Conservation (phyloP, 768 basidiomycete genomes). For the Suillus variegatus region DNA sequence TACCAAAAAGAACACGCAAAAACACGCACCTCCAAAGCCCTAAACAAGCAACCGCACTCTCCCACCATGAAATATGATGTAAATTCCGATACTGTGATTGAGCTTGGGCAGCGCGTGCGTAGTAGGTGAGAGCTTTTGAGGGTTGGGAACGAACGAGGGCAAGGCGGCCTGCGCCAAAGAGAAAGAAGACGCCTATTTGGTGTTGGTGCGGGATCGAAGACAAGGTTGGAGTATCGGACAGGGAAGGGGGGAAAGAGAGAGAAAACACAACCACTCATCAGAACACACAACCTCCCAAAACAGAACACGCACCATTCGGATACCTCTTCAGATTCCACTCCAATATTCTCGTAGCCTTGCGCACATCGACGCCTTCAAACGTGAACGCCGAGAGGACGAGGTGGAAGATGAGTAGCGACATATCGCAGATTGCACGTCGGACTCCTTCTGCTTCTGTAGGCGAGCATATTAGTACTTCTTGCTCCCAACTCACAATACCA, state of each 20-base stretch:
- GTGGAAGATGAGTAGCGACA: constrained; percentile 88
- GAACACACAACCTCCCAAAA: neutral
- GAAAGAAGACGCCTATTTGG: constrained; percentile 78
- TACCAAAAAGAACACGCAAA: neutral
- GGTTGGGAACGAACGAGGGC: constrained; percentile 76
- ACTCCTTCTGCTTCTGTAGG: constrained; percentile 68
- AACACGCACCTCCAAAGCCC: constrained; percentile 58
- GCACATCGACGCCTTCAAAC: constrained; percentile 75
- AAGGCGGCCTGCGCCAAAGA: constrained; percentile 89
- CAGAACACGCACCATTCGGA: constrained; percentile 56
- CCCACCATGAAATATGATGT: constrained; percentile 83
- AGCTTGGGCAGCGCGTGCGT: constrained; percentile 62
- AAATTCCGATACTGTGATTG: constrained; percentile 74
- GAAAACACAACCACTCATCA: neutral
- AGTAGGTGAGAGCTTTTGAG: constrained; percentile 68
- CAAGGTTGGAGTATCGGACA: neutral
- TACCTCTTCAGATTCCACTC: constrained; percentile 84
- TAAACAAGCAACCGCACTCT: constrained; percentile 77
- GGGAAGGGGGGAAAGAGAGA: neutral
- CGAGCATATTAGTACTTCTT: neutral
- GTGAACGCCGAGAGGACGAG: constrained; percentile 81
- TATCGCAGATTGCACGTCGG: constrained; percentile 81
- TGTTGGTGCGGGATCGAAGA: neutral
- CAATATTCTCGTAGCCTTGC: constrained; percentile 71
- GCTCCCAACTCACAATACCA: neutral